These are phyloP conservation scores for Neltuma alba DNA, from an alignment of 306 rosid species.

Conservation along the genomic window DNA sequence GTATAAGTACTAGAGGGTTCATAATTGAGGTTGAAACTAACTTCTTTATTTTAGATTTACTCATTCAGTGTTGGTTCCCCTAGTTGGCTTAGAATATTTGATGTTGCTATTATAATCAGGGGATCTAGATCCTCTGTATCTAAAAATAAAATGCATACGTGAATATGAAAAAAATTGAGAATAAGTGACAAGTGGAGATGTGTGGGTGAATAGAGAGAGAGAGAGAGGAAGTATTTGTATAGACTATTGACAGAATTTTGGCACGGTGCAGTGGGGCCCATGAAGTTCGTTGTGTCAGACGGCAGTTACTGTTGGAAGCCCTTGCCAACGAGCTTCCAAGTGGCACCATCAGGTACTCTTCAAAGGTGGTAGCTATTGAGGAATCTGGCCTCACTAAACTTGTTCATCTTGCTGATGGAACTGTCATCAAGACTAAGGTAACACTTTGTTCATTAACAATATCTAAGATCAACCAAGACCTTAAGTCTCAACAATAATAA, in stretches of 20 bases:
- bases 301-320: slow-evolving; percentile 58
- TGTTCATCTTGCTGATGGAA: slow-evolving; percentile 73
- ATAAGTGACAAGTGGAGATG: too few species aligned
- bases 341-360: slow-evolving; percentile 65
- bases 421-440: slow-evolving; percentile 65
- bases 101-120: neutral
- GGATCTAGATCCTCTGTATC: neutral
- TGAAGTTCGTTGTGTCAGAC: slow-evolving; percentile 62
- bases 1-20: neutral
- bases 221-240: too few species aligned
- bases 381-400: slow-evolving; percentile 60
- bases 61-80: neutral
- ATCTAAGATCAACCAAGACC: neutral
- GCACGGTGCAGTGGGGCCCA: slow-evolving; percentile 31
- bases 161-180: too few species aligned
- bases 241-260: neutral
- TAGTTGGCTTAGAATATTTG: neutral
- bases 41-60: neutral
- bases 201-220: too few species aligned
- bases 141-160: too few species aligned
- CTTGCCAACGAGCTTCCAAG: slow-evolving; percentile 70
- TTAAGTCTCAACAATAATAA: neutral
- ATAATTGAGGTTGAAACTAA: neutral
- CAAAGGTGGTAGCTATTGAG: slow-evolving; percentile 74
- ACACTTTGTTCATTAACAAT: neutral